Base-by-base conservation (phyloP, 371 early-diverging fungal species). In the Lichtheimia hyalospora region DNA sequence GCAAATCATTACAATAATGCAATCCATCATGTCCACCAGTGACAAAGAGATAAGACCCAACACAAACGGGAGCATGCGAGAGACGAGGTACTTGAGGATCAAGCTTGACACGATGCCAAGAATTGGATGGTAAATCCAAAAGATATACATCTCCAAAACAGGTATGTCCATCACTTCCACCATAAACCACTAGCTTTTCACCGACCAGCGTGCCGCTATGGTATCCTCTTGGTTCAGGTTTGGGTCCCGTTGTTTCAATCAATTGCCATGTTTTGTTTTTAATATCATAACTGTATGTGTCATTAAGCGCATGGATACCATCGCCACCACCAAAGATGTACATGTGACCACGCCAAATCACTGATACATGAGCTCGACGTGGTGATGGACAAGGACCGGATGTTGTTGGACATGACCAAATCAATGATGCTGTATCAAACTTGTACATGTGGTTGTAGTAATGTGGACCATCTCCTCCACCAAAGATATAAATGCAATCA, bases 261-360 rank as follows among this genome's bases (percentile, higher is more conserved):
- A 78, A 68, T 49, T 70, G 61, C 89, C 89, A 89, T 1, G 68
- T 52, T 27, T 74, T 59, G 54, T 75, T 60, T n/a, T 62, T 25
- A 14, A 75, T 63, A 51, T 80, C 71, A 55, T 90, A 72, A 8
- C 75, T 70, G 59, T 84, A 84, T 8, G 92, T 67, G 64, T 89
- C 91, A 57, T 82, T 83, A 44, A 95, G 69, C 1, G 93, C 89
- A 54, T 68, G 64, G 3, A 70, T 53, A 51, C 95, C 95, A 69
- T 95, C 93, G 10, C 96, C 96, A 14, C 95, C 95, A 18, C 92
- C 94, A 78, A 92, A 92, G 14, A 95, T 64, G 68, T 93, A 94
- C 20, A 94, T 63, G 3, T 66, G 61, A 27, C 84, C 76, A 44
- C 86, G 77, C 76, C 91, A 92, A 42, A 87, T 74, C 52, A 89